Base-by-base conservation (phyloP, 495 filamentous ascomycete species). In the Daldinia decipiens region DNA sequence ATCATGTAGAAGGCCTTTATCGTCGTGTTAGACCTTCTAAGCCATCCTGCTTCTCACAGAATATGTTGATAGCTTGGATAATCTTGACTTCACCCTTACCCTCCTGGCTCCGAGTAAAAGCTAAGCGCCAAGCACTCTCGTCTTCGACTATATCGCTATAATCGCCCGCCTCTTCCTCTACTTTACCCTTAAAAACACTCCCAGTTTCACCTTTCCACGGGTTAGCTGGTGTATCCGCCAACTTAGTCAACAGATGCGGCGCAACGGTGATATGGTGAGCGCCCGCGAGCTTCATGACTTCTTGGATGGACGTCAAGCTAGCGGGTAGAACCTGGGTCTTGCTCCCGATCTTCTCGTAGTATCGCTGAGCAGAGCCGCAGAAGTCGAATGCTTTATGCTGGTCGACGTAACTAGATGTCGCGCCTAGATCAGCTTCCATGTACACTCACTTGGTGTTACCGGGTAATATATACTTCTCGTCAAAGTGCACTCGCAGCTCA, bases 401-500 rank as follows among this genome's bases (percentile, higher is more conserved):
- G 65, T 87, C 83, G 17, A 80, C 70, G 56, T 82, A 86, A 36
- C 82, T 84, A 64, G 29, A 65, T 40, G 26, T 26, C 53, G 54
- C 27, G 0, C 5, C 56, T 12, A 32, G 21, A 54, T 77, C 15
- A 76, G 70, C 62, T n/a, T n/a, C 54, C 21, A 24, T 24, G 21
- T 27, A 7, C 13, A 24, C 5, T 15, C 19, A 24, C 54, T 9
- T n/a, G 1, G 9, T 19, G 3, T 24, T 12, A 1, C 15, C 13
- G 7, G 24, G 17, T 3, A 24, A 26, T 6, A 78, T 82, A 59
- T 78, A 89, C 83, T 77, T 81, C 7, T 78, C 58, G 17, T 87
- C 83, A 62, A 91, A 85, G 56, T 90, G 87, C 4, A 88, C 88
- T 61, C 84, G 87, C 21, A 91, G 74, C 55, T 90, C 87, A 57